phyloP scores from a whole-genome alignment of 1,139 yeast species.

The Geotrichum siamense region DNA sequence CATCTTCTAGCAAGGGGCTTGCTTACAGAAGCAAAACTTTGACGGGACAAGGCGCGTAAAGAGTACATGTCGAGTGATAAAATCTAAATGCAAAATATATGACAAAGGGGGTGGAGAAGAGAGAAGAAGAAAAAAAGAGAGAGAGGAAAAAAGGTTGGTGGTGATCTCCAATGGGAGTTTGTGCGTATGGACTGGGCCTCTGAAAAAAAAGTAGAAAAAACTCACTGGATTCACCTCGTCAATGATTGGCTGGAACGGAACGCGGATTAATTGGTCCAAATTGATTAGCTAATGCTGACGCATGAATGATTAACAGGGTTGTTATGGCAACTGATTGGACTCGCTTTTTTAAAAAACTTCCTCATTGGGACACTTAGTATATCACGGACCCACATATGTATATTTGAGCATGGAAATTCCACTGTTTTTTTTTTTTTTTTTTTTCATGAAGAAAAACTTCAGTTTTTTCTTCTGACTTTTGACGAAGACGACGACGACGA shows the following conservation, averaged over 20 bases:
- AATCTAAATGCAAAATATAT: constrained; percentile 3
- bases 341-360: not conserved
- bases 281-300: not conserved
- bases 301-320: not conserved
- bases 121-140: not conserved
- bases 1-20: constrained; percentile 12
- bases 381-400: not conserved
- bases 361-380: constrained; percentile 1
- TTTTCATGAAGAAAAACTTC: not conserved
- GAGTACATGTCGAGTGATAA: constrained; percentile 14
- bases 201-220: constrained; percentile 3
- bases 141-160: not conserved
- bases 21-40: constrained; percentile 8
- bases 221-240: constrained; percentile 1
- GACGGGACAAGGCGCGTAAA: constrained; percentile 17
- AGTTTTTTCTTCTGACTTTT: constrained; percentile 1
- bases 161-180: not conserved
- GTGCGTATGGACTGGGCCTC: constrained; percentile 1
- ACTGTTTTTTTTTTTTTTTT: not conserved
- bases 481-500: constrained; percentile 13
- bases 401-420: constrained; percentile 3
- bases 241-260: constrained; percentile 5
- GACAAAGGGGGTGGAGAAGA: not conserved
- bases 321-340: constrained; percentile 6
- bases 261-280: not conserved